These are phyloP conservation scores for Amesomyces nigricolor DNA, from an alignment of 2,329 filamentous ascomycete genomes.

Conservation along the genomic window DNA sequence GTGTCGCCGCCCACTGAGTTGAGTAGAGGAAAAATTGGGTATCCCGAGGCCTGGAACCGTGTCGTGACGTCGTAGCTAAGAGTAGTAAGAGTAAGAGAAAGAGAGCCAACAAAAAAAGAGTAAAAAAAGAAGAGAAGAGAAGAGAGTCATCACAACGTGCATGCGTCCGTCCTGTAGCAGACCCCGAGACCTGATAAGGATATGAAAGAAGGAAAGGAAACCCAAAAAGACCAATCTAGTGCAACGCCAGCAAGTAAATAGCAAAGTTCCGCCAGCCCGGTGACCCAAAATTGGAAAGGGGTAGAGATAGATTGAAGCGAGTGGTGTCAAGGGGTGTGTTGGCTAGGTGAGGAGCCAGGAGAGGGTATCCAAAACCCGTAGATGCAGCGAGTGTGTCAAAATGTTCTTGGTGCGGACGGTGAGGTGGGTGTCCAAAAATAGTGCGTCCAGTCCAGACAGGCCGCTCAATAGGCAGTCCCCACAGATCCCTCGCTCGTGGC, in stretches of 20 bases:
- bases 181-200: not conserved
- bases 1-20: not conserved
- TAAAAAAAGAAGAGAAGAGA: constrained; percentile 7
- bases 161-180: not conserved
- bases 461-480: constrained; percentile 24
- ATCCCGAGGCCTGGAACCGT: constrained; percentile 11
- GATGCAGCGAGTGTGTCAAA: no score
- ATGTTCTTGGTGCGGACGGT: no score
- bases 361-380: no score
- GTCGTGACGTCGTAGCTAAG: constrained; percentile 15
- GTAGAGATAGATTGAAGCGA: no score
- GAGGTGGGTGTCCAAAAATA: no score
- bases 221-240: constrained; percentile 2
- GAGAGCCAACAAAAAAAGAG: not conserved
- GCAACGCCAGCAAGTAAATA: not conserved
- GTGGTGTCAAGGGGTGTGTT: no score
- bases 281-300: not conserved
- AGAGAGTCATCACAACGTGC: constrained; percentile 16
- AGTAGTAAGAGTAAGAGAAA: no score
- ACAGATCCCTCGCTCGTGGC: constrained; percentile 50
- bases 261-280: not conserved
- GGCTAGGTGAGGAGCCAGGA: no score
- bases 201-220: not conserved
- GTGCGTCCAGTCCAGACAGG: constrained; percentile 12
- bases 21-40: constrained; percentile 10